Percentiles rank a stretch among this genome's conserved stretches.
Conservation (phyloP, 768 basidiomycete species). For the Fibroporia radiculosa region DNA sequence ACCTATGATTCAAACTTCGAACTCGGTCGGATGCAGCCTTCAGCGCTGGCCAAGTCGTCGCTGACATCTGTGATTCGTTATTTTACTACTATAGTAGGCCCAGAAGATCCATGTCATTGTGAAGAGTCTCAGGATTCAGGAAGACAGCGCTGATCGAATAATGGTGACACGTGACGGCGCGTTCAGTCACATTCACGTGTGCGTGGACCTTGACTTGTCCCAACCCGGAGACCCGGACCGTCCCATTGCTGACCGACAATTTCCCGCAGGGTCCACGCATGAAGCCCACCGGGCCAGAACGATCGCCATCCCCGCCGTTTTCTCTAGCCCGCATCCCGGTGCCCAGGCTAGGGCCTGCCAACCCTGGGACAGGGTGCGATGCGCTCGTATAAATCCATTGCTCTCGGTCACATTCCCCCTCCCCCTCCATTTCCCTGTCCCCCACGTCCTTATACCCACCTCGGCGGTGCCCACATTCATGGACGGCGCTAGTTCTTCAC, state of each 20-base stretch:
- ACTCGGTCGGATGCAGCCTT: too few species aligned
- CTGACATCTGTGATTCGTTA: too few species aligned
- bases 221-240: not conserved
- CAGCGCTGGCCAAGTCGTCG: too few species aligned
- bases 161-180: too few species aligned
- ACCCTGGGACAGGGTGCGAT: not conserved
- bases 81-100: too few species aligned
- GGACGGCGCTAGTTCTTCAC: conserved; percentile 4
- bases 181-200: not conserved
- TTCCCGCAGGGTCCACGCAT: conserved; percentile 1
- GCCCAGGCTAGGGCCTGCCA: not conserved
- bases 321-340: not conserved
- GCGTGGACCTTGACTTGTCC: not conserved
- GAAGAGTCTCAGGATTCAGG: too few species aligned
- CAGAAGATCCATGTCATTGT: too few species aligned
- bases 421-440: not conserved
- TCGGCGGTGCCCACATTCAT: not conserved
- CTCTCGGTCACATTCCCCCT: not conserved
- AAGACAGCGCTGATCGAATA: too few species aligned
- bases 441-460: conserved; percentile 2
- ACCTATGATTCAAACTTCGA: too few species aligned
- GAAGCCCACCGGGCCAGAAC: not conserved
- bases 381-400: not conserved
- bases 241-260: conserved; percentile 2
- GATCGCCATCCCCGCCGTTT: not conserved